Conservation (phyloP, 495 filamentous ascomycete species). For the Aspergillus sparsus region DNA sequence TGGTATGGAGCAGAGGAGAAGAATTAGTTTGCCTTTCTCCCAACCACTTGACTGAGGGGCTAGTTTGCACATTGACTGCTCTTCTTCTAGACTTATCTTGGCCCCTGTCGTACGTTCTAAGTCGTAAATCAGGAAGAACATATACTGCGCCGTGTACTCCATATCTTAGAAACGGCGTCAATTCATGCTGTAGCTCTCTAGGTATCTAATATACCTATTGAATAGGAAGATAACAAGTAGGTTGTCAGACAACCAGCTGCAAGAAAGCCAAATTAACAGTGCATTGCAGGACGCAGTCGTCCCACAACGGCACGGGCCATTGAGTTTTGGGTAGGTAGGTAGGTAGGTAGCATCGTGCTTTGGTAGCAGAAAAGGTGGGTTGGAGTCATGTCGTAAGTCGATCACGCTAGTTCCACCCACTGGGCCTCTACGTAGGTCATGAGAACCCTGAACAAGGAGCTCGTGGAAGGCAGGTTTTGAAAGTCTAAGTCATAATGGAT, state of each 20-base stretch:
- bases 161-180: background rate
- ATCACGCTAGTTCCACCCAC: conserved; percentile 13
- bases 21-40: background rate
- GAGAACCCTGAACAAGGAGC: conserved; percentile 15
- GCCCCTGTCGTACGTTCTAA: background rate
- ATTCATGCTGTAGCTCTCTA: background rate
- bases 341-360: background rate
- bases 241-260: background rate
- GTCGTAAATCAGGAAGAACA: background rate
- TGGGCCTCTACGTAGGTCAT: conserved; percentile 5
- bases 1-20: background rate
- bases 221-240: background rate
- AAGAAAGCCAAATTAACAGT: conserved; percentile 8
- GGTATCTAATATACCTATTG: background rate
- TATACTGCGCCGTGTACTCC: background rate
- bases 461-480: conserved; percentile 12
- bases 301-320: conserved; percentile 24
- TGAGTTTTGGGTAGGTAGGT: background rate
- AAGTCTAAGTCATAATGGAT: background rate
- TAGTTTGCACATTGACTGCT: background rate
- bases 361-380: background rate
- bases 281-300: conserved; percentile 20
- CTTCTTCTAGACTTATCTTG: background rate
- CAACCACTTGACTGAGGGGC: conserved; percentile 15
- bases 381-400: conserved; percentile 5